Evolutionary conservation across 139 green algal species (phyloP).

Genomic region (Pycnococcus provasolii): DNA sequence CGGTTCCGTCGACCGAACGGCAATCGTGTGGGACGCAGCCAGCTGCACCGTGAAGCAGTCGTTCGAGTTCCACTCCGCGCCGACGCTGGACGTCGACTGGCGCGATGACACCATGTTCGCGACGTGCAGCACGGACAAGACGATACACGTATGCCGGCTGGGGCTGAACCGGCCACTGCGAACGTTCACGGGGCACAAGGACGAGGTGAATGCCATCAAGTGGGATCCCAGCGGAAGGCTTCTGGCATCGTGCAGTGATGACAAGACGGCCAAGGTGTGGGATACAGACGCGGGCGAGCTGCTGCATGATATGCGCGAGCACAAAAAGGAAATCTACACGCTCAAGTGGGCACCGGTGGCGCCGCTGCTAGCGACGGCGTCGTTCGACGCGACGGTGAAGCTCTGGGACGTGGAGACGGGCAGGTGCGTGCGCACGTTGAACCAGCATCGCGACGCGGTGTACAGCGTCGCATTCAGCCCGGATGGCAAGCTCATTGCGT

Average conservation of each 20-base stretch:
- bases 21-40: conserved; percentile 65
- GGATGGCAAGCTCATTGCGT: conserved; percentile 59
- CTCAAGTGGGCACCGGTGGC: conserved; percentile 67
- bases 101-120: conserved; percentile 75
- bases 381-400: conserved; percentile 70
- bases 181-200: conserved; percentile 59
- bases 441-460: conserved; percentile 56
- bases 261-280: conserved; percentile 68
- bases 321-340: conserved; percentile 80
- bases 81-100: conserved; percentile 86
- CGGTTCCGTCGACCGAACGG: conserved; percentile 72
- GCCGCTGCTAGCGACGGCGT: conserved; percentile 61
- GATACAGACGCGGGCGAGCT: conserved; percentile 37
- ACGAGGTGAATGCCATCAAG: conserved; percentile 86
- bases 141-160: conserved; percentile 74
- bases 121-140: conserved; percentile 73
- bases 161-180: conserved; percentile 53
- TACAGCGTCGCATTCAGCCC: conserved; percentile 75
- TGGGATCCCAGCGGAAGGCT: conserved; percentile 66
- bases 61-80: conserved; percentile 62
- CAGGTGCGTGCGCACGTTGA: conserved; percentile 47
- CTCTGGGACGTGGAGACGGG: conserved; percentile 72
- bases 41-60: conserved; percentile 59
- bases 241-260: conserved; percentile 78
- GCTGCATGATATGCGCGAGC: conserved; percentile 51